Base-by-base conservation (phyloP, 177 flowering plant genomes). In the Vitis hybrid region DNA sequence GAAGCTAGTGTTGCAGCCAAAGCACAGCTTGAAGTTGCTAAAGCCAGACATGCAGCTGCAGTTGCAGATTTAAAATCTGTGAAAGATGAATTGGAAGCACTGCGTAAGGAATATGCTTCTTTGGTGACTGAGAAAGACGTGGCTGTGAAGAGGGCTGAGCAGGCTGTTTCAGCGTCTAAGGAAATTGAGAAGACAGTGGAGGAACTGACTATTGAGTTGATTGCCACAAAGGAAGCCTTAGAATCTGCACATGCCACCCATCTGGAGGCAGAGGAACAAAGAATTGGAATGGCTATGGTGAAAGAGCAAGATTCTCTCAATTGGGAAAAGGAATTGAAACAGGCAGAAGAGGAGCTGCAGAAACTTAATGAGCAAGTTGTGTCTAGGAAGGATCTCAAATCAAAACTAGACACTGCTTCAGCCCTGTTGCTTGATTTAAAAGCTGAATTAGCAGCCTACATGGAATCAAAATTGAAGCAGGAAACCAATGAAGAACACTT, bases 1-100 rank as follows among this genome's bases (percentile, higher is more conserved):
- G 98, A 93, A 60, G 82, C 95, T n/a, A 92, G 97, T 73, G 84
- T 87, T 68, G 97, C 97, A 9, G 92, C 94, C 71, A 94, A 86
- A 81, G 92, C 97, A 26, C 97, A 90, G 79, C 89, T 94, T 60
- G 97, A 92, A 76, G 93, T 92, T 66, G 97, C 97, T 39, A 85
- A 86, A 72, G 87, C 95, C 48, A 77, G 97, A 73, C 86, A 91
- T 70, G 69, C 72, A 19, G 79, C 92, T 55, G 96, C 98, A 7
- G 78, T 89, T 55, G 64, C 81, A 22, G 98, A 93, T 71, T 81
- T 95, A 60, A 71, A 76, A 75, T 78, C 86, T 15, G 96, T 88
- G 45, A 85, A 85, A 67, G 91, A 86, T 15, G 98, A 91, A 66
- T 58, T 88, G 53, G 89, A 91, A 77, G 57, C 78, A 8, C 68